Percentiles rank a stretch among this genome's conserved stretches.
Evolutionary conservation across 176 grass and related monocot genomes (phyloP).

Genomic region (Paspalum vaginatum): DNA sequence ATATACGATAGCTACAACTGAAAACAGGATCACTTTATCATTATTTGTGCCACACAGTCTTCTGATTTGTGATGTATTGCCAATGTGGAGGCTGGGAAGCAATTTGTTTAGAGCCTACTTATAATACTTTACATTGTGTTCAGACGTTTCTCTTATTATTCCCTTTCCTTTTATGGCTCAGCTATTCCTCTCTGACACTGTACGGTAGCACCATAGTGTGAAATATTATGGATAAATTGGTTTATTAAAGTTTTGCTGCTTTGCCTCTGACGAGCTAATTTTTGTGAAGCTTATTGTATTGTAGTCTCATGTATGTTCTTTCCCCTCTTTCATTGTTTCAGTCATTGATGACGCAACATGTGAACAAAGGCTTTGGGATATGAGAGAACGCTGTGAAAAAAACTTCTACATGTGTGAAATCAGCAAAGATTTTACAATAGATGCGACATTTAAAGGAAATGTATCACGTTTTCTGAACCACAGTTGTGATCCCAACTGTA

Average conservation of each 20-base stretch:
- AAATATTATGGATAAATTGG: slow-evolving; percentile 15
- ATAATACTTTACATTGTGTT: neutral
- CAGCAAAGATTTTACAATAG: slow-evolving; percentile 96
- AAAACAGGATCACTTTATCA: slow-evolving; percentile 13
- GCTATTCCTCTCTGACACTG: neutral
- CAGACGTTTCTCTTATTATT: slow-evolving; percentile 22
- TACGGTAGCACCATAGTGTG: neutral
- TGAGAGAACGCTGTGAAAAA: slow-evolving; percentile 70
- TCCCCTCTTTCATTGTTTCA: slow-evolving; percentile 34
- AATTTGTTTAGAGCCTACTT: slow-evolving; percentile 27
- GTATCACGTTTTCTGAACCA: slow-evolving; percentile 93
- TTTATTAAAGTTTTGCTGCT: neutral
- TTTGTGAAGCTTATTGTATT: slow-evolving; percentile 18
- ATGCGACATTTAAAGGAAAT: slow-evolving; percentile 98
- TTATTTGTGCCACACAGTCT: slow-evolving; percentile 6
- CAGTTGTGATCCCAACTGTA: slow-evolving; percentile 95
- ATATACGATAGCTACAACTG: slow-evolving; percentile 7
- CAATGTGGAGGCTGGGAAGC: neutral
- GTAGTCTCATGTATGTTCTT: slow-evolving; percentile 20
- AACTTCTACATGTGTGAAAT: slow-evolving; percentile 99
- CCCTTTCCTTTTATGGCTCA: neutral
- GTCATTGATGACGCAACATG: slow-evolving; percentile 93
- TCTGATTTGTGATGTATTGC: neutral
- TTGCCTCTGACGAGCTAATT: neutral
- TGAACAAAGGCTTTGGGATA: slow-evolving; percentile 92